Evolutionary conservation across 345 rosid species (phyloP).

Genomic region (Camelina neglecta): DNA sequence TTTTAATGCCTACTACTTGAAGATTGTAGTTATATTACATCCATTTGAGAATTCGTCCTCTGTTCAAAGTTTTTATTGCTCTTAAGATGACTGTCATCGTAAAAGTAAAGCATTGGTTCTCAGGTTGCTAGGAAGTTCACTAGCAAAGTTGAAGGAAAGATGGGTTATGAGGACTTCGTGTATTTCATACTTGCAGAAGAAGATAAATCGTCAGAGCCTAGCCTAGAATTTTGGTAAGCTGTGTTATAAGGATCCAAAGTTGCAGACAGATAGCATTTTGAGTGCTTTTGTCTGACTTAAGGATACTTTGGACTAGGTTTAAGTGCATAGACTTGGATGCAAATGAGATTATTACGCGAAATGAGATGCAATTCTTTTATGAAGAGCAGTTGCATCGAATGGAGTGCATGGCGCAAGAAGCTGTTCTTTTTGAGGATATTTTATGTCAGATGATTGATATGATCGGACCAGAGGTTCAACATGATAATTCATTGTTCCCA

Average conservation of each 20-base stretch:
- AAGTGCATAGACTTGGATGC: conserved; percentile 94
- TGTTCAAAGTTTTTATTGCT: conserved; percentile 4
- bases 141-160: conserved; percentile 84
- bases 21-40: neutral
- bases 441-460: conserved; percentile 96
- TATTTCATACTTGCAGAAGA: conserved; percentile 92
- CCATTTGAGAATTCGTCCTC: conserved; percentile 1
- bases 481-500: conserved; percentile 11
- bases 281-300: conserved; percentile 5
- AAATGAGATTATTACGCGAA: conserved; percentile 82
- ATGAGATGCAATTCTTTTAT: conserved; percentile 89
- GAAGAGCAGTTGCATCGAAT: conserved; percentile 98
- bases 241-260: conserved; percentile 1
- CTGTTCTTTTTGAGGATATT: conserved; percentile 92
- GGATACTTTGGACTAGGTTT: conserved; percentile 60
- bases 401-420: conserved; percentile 99
- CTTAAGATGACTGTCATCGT: neutral
- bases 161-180: conserved; percentile 97
- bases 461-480: conserved; percentile 86
- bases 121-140: conserved; percentile 85
- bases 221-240: conserved; percentile 89
- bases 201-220: conserved; percentile 92
- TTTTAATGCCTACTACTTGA: neutral
- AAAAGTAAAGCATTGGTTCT: conserved; percentile 17
- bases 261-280: neutral